phyloP scores from a whole-genome alignment of 371 early-diverging fungal species.

The Entomophthora muscae region DNA sequence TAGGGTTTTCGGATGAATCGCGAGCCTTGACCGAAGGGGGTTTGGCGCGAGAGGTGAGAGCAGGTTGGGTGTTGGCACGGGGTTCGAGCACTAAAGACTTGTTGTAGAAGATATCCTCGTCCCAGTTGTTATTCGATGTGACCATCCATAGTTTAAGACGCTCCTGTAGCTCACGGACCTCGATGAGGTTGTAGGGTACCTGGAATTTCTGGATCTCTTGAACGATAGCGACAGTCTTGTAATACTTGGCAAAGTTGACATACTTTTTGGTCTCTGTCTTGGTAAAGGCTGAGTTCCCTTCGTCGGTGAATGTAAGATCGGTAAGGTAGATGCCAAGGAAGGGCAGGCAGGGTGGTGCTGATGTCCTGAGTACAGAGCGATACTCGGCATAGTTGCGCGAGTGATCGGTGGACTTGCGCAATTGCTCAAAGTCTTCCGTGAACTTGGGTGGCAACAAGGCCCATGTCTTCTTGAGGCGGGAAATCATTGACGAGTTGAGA shows the following conservation, averaged over 20 bases:
- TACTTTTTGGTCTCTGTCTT: no score
- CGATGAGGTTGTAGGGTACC: constrained; percentile 6
- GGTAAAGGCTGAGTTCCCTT: constrained; percentile 24
- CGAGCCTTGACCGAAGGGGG: no score
- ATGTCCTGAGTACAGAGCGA: constrained; percentile 33
- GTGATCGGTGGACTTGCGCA: constrained; percentile 42
- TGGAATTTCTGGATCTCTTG: constrained; percentile 10
- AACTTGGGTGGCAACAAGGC: constrained; percentile 31
- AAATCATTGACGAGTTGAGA: constrained; percentile 51
- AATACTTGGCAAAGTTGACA: constrained; percentile 7
- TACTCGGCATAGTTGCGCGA: constrained; percentile 58
- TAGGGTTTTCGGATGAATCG: no score
- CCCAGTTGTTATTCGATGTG: neutral
- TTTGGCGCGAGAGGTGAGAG: neutral
- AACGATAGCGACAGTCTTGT: constrained; percentile 1
- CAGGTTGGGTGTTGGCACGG: neutral
- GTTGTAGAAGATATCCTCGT: neutral
- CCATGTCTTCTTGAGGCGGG: constrained; percentile 58
- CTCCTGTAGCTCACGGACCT: constrained; percentile 6
- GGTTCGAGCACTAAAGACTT: neutral
- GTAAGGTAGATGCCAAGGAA: constrained; percentile 73
- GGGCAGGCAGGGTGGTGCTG: constrained; percentile 55
- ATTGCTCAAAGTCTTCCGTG: constrained; percentile 24
- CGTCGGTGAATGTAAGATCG: constrained; percentile 70
- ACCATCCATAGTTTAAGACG: neutral